Base-by-base conservation (phyloP, 1,284 basidiomycete genomes). In the Mycena sp. region DNA sequence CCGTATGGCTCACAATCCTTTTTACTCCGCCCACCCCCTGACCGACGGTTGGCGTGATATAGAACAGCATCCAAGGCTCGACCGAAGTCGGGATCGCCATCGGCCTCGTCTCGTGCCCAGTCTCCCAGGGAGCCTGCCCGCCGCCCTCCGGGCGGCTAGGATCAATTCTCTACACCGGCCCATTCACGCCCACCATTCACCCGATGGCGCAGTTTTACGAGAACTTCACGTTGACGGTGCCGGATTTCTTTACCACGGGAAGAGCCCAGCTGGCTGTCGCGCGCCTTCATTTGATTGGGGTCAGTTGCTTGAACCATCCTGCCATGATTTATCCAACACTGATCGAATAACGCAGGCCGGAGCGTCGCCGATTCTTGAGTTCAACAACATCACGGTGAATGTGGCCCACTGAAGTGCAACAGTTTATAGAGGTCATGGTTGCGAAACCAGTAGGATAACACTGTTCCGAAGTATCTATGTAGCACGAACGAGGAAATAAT, bases 201-300 rank as follows among this genome's bases (percentile, higher is more conserved):
- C 78, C 79, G 22, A 73, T 72, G 41, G 76, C 78, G 4, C 76
- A 67, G 54, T 76, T 78, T 9, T 82, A 82, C 64, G 76, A 83
- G 76, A 83, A 82, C 69, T 81, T 82, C 69, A 80, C 80, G 9
- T 71, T 83, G n/a, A 79, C 76, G 6, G 74, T 81, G 46, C 79
- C 77, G 7, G 71, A 69, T 9, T 71, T 70, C 61, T 75, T 71
- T 37, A 63, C 65, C 37, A 61, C 56, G 48, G 75, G 76, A 2
- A 70, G 46, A 37, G 81, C 80, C 1, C 79, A 83, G 69, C 60
- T 82, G 39, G 79, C 76, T 50, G 79, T 79, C n/a, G 77, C 67
- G 46, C 77, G 80, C 22, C 78, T 81, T 46, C 78, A 81, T 71
- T 73, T 83, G 66, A 80, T 82, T 68, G 46, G 81, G 80, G 81